Evolutionary conservation across 2,329 filamentous ascomycete genomes (phyloP), one percentile per base, ranked within the genome.

Genomic region (Xylaria sp.): DNA sequence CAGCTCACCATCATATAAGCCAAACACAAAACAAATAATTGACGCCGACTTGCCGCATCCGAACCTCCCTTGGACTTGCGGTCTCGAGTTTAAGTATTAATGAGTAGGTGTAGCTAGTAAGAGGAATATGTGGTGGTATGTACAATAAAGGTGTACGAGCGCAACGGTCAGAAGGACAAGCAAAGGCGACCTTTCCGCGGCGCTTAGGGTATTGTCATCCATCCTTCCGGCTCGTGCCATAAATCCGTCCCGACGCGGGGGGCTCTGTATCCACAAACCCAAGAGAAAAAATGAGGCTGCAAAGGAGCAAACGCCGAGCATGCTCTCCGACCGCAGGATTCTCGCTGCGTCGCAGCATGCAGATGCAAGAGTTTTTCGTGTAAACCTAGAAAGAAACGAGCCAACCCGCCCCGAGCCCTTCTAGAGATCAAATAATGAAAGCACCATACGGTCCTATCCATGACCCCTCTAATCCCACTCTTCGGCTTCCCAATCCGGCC

Each of bases 91-190:
- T 68, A 65, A 61, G 59, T 66, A 70, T 68, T 70, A 70, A 68
- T 51, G 55, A 56, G 58, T 70, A 70, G 58, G 60, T 64, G 56
- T 70, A 69, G 66, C 61, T 68, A 64, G 59, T 60, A 61, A 54
- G 68, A 61, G 63, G 54, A 60, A 65, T 65, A 68, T 70, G 65
- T 48, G 55, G 32, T 19, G 51, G 50, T 70, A 70, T 68, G 68
- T 70, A 70, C 65, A 68, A 61, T 30, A 51, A 47, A 59, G 30
- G 64, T 58, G 39, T 57, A 57, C 60, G 48, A 59, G 58, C 45
- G 34, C 30, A 17, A 50, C 39, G 34, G 27, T 55, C 21, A 21
- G 42, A 45, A 39, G 19, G 62, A 39, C 21, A 9, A 56, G 51
- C 55, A 34, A 36, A 61, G 55, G 32, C 30, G 19, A 42, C 30